Percentiles rank a stretch among this genome's conserved stretches.
Conservation (phyloP, 2,329 filamentous ascomycete species). For the Aciculosporium take region DNA sequence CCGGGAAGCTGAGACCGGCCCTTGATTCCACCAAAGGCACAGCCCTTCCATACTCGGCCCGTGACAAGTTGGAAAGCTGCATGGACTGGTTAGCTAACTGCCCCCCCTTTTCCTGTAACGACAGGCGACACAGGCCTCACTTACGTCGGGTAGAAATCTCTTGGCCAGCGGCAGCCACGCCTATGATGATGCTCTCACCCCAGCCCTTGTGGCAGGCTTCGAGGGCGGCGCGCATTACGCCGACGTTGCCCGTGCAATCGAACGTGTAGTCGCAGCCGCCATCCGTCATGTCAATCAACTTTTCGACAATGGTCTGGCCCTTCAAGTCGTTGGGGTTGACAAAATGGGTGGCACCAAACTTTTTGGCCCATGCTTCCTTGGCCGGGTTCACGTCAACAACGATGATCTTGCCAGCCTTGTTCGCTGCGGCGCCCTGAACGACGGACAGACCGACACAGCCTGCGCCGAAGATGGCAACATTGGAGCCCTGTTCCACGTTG, state of each 20-base stretch:
- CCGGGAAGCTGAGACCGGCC: constrained; percentile 81
- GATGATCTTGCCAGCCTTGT: constrained; percentile 67
- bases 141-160: constrained; percentile 87
- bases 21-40: constrained; percentile 96
- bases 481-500: constrained; percentile 78
- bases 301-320: constrained; percentile 73
- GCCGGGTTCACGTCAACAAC: constrained; percentile 63
- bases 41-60: constrained; percentile 93
- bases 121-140: constrained; percentile 22
- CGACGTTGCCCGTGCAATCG: constrained; percentile 95
- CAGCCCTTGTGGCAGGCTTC: constrained; percentile 99
- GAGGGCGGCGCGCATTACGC: constrained; percentile 87
- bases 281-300: constrained; percentile 94
- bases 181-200: constrained; percentile 96
- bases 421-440: constrained; percentile 81
- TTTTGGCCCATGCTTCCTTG: constrained; percentile 84
- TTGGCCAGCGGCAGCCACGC: constrained; percentile 89
- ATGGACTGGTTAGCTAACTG: constrained; percentile 1
- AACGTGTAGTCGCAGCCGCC: constrained; percentile 98
- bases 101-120: background rate
- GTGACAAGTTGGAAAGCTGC: constrained; percentile 96
- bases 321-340: constrained; percentile 78
- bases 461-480: constrained; percentile 83
- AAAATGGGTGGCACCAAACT: constrained; percentile 95
- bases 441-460: constrained; percentile 93